phyloP scores from a whole-genome alignment of 352 stramenopile genomes.

The Blastocystis sp. region DNA sequence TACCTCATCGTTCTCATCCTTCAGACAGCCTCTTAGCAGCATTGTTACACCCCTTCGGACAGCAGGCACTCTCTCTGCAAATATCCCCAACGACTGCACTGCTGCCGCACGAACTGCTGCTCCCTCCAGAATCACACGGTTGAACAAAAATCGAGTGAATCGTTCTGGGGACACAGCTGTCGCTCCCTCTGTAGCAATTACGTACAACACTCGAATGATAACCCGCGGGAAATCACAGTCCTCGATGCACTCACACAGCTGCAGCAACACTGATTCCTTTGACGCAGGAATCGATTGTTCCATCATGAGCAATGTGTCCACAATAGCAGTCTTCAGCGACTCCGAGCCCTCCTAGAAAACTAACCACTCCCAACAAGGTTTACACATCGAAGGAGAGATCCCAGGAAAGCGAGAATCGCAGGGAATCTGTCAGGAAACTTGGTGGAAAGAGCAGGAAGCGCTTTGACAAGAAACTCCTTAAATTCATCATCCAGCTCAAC shows the following conservation, averaged over 20 bases:
- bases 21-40: slow-evolving; percentile 73
- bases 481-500: slow-evolving; percentile 98
- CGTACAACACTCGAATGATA: slow-evolving; percentile 65
- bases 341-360: slow-evolving; percentile 82
- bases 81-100: slow-evolving; percentile 88
- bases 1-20: slow-evolving; percentile 60
- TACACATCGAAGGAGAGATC: slow-evolving; percentile 87
- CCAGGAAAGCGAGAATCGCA: slow-evolving; percentile 92
- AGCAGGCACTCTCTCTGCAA: slow-evolving; percentile 84
- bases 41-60: slow-evolving; percentile 85
- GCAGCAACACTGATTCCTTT: slow-evolving; percentile 85
- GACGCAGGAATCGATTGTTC: slow-evolving; percentile 91
- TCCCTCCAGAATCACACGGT: slow-evolving; percentile 98
- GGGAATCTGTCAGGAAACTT: slow-evolving; percentile 96
- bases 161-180: slow-evolving; percentile 83
- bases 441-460: slow-evolving; percentile 91
- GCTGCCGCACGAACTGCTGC: slow-evolving; percentile 88
- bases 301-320: slow-evolving; percentile 90
- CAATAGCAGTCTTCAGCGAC: slow-evolving; percentile 98
- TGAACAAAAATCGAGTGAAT: slow-evolving; percentile 99
- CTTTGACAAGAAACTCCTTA: slow-evolving; percentile 95
- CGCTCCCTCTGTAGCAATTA: slow-evolving; percentile 76
- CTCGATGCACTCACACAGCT: slow-evolving; percentile 99
- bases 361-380: slow-evolving; percentile 62
- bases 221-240: slow-evolving; percentile 85